Evolutionary conservation across 2,329 filamentous ascomycete species (phyloP).

Genomic region (Balansia obtecta): DNA sequence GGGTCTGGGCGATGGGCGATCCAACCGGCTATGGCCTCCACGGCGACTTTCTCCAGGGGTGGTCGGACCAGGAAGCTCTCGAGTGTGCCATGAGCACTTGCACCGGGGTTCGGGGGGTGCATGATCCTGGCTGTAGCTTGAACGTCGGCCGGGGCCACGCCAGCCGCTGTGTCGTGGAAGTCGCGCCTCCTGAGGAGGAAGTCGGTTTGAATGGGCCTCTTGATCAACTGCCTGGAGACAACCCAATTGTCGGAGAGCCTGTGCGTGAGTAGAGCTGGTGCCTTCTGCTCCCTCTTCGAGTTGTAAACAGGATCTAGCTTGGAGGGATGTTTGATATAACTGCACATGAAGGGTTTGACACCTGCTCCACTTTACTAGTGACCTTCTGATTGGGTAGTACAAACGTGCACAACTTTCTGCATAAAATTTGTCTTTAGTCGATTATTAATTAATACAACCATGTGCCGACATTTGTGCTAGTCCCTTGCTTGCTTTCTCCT

Average conservation of each 20-base stretch:
- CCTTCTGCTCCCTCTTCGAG: background rate
- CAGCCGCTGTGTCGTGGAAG: conserved; percentile 9
- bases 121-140: conserved; percentile 13
- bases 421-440: too few relatives aligned
- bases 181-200: conserved; percentile 13
- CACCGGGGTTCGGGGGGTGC: conserved; percentile 13
- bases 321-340: too few relatives aligned
- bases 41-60: conserved; percentile 19
- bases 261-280: background rate
- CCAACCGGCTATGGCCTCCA: conserved; percentile 17
- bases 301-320: too few relatives aligned
- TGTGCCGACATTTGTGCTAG: too few relatives aligned
- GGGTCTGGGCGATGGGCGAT: conserved; percentile 17
- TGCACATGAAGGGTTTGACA: too few relatives aligned
- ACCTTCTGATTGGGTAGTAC: too few relatives aligned
- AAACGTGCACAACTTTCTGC: too few relatives aligned
- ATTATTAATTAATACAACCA: too few relatives aligned
- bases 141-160: conserved; percentile 14
- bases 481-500: too few relatives aligned
- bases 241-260: conserved; percentile 11
- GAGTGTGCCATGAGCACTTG: conserved; percentile 15
- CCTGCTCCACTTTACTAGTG: too few relatives aligned
- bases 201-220: conserved; percentile 14
- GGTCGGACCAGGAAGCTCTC: conserved; percentile 16
- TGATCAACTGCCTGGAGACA: conserved; percentile 15